Conservation (phyloP, 345 rosid species). For the Atalantia buxifolia region DNA sequence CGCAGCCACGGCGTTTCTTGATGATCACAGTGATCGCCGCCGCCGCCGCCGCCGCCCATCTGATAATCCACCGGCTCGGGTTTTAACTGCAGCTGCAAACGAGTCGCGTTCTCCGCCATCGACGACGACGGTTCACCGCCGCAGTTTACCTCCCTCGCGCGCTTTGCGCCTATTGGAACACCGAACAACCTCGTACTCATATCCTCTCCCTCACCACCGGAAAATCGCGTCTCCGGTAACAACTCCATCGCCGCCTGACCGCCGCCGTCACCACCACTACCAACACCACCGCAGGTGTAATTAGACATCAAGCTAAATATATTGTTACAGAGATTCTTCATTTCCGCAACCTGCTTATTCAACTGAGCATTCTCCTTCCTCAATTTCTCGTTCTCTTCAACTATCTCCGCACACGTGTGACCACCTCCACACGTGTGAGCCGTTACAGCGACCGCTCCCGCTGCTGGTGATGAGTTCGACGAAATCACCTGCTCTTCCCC, state of each 20-base stretch:
- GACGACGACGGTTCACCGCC: conserved; percentile 8
- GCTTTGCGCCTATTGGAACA: conserved; percentile 60
- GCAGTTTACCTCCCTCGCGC: conserved; percentile 33
- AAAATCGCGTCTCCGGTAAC: conserved; percentile 30
- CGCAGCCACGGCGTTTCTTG: conserved; percentile 46
- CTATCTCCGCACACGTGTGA: conserved; percentile 41
- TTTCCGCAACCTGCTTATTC: conserved; percentile 56
- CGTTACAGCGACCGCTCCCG: not conserved
- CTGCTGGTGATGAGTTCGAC: conserved; percentile 50
- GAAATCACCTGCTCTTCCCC: conserved; percentile 59
- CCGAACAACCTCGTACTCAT: conserved; percentile 62
- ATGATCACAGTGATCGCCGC: not conserved
- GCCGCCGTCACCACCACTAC: conserved; percentile 18
- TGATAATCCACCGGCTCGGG: conserved; percentile 39
- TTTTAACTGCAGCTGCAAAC: conserved; percentile 34
- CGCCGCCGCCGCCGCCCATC: conserved; percentile 2
- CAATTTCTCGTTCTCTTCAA: conserved; percentile 78
- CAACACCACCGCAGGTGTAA: conserved; percentile 25
- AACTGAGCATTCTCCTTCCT: conserved; percentile 62
- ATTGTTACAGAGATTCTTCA: conserved; percentile 62
- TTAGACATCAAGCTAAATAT: conserved; percentile 50
- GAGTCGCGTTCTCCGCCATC: conserved; percentile 19
- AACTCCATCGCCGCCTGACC: conserved; percentile 29
- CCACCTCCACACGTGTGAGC: conserved; percentile 20
- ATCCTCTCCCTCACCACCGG: conserved; percentile 16